Conservation (phyloP, 2,329 filamentous ascomycete genomes). For the Mycocentrospora acerina region DNA sequence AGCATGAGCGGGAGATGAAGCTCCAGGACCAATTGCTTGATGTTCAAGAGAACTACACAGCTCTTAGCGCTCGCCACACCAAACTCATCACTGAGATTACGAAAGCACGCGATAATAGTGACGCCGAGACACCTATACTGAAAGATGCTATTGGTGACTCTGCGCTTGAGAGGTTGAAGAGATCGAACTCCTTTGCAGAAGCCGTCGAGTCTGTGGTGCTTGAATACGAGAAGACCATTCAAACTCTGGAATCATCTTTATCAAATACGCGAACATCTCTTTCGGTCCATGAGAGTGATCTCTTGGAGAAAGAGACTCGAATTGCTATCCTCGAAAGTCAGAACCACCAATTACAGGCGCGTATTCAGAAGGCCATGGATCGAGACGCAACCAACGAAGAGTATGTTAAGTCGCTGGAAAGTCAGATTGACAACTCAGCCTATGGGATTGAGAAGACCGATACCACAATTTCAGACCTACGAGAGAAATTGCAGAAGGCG, state of each 20-base stretch:
- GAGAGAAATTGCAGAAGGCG: conserved; percentile 85
- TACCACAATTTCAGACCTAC: conserved; percentile 79
- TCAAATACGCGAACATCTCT: conserved; percentile 84
- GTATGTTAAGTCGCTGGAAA: conserved; percentile 89
- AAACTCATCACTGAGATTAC: conserved; percentile 93
- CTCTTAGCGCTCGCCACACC: conserved; percentile 90
- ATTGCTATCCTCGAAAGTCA: conserved; percentile 92
- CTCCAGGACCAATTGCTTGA: conserved; percentile 93
- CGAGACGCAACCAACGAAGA: conserved; percentile 88
- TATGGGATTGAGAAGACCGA: conserved; percentile 92
- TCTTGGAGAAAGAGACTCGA: conserved; percentile 91
- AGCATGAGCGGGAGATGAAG: conserved; percentile 82
- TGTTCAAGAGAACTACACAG: conserved; percentile 89
- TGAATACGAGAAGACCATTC: conserved; percentile 98
- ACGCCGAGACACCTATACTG: conserved; percentile 57
- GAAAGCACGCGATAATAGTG: conserved; percentile 70
- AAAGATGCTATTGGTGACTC: conserved; percentile 71
- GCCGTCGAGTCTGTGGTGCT: conserved; percentile 94
- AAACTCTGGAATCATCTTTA: conserved; percentile 86
- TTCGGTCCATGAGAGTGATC: conserved; percentile 77
- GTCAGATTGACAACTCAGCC: conserved; percentile 85
- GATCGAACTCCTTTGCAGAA: conserved; percentile 93
- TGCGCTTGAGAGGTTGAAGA: conserved; percentile 83
- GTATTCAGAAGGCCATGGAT: conserved; percentile 90
- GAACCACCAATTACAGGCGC: conserved; percentile 82